phyloP scores from a whole-genome alignment of 1,139 yeast genomes.

The Sugiyamaella japonica region DNA sequence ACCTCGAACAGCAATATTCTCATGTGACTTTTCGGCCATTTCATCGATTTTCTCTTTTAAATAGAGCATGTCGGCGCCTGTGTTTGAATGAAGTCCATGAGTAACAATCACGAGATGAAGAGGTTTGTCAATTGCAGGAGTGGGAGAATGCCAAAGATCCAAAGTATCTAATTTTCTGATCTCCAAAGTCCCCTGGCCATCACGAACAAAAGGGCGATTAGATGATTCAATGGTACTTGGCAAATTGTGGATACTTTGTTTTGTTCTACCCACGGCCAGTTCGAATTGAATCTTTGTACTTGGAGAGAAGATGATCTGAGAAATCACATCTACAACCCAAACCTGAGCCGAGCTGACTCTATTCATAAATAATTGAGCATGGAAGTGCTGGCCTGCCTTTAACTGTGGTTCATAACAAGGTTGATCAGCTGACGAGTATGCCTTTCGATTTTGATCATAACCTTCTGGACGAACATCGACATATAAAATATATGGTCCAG shows the following conservation, averaged over 20 bases:
- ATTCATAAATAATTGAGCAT: slow-evolving; percentile 51
- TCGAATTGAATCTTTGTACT: slow-evolving; percentile 72
- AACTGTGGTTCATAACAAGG: slow-evolving; percentile 75
- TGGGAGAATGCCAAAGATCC: slow-evolving; percentile 71
- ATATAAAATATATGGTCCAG: slow-evolving; percentile 88
- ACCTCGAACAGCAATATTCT: slow-evolving; percentile 75
- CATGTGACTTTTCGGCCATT: slow-evolving; percentile 48
- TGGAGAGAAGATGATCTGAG: slow-evolving; percentile 77
- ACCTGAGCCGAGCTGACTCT: slow-evolving; percentile 51
- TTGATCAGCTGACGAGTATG: slow-evolving; percentile 66
- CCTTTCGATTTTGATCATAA: slow-evolving; percentile 58
- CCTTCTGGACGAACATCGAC: slow-evolving; percentile 73
- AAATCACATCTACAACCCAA: slow-evolving; percentile 85
- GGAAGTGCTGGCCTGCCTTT: slow-evolving; percentile 65
- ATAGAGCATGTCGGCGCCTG: slow-evolving; percentile 84
- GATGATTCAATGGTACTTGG: slow-evolving; percentile 6
- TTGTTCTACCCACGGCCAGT: slow-evolving; percentile 56
- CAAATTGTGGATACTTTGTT: slow-evolving; percentile 41
- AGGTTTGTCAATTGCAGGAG: slow-evolving; percentile 50
- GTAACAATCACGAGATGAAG: slow-evolving; percentile 77
- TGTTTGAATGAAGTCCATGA: slow-evolving; percentile 91
- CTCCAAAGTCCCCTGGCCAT: slow-evolving; percentile 30
- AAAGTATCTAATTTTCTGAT: slow-evolving; percentile 61
- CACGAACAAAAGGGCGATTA: neutral
- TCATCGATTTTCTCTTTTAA: slow-evolving; percentile 77